These are phyloP conservation scores for Arachis hypogaea DNA, from an alignment of 306 rosid species.

Conservation along the genomic window DNA sequence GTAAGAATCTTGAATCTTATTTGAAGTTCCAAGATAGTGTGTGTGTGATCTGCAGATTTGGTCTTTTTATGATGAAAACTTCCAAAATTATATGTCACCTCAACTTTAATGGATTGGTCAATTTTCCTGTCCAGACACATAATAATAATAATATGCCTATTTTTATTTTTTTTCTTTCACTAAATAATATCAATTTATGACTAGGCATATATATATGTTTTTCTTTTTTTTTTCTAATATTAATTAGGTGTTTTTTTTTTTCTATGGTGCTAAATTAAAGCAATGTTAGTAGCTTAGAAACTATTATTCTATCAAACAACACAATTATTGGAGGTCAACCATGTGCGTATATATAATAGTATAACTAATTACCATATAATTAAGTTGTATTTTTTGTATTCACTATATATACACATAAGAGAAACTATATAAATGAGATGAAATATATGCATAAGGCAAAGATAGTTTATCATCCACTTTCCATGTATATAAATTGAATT, in stretches of 20 bases:
- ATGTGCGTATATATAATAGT: not conserved
- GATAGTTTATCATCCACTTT: not conserved
- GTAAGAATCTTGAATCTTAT: conserved; percentile 41
- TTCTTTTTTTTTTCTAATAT: not conserved
- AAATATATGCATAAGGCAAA: not conserved
- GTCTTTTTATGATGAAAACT: conserved; percentile 21
- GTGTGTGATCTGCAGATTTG: conserved; percentile 31
- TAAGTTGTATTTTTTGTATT: not conserved
- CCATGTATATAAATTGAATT: not conserved
- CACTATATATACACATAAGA: not conserved
- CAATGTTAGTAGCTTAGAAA: not conserved
- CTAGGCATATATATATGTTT: not conserved
- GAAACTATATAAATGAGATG: not conserved
- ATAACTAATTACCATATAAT: not conserved
- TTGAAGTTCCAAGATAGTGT: conserved; percentile 32
- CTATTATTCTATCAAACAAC: not conserved
- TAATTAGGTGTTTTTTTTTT: not conserved
- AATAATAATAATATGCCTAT: not conserved
- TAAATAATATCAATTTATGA: conserved; percentile 6
- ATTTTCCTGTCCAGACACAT: conserved; percentile 10
- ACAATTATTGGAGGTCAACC: not conserved
- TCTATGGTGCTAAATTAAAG: not conserved
- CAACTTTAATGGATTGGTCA: conserved; percentile 45
- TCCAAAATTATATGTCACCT: conserved; percentile 39
- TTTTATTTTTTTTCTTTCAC: conserved; percentile 2